Conservation (phyloP, 2,329 filamentous ascomycete genomes). For the Thyridium curvatum region DNA sequence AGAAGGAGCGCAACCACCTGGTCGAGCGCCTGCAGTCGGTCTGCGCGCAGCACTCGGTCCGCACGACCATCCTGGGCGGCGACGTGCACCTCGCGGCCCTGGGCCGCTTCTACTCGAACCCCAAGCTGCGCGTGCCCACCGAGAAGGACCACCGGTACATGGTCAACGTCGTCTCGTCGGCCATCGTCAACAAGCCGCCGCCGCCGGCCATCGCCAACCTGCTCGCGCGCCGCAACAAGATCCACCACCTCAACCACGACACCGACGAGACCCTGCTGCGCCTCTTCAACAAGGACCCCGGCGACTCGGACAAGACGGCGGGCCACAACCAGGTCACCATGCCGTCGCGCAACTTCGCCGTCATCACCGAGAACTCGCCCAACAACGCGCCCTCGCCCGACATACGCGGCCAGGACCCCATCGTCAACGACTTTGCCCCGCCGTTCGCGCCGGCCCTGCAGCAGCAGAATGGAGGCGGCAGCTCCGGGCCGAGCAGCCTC, state of each 20-base stretch:
- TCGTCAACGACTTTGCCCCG: too few relatives aligned
- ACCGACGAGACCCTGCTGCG: conserved; percentile 92
- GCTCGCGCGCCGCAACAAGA: conserved; percentile 82
- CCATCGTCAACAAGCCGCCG: conserved; percentile 92
- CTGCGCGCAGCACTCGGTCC: conserved; percentile 78
- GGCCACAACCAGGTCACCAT: conserved; percentile 80
- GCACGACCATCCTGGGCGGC: conserved; percentile 86
- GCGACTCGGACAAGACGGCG: conserved; percentile 66
- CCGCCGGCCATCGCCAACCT: conserved; percentile 84
- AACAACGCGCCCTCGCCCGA: conserved; percentile 24
- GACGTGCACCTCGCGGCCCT: conserved; percentile 91
- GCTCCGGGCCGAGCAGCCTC: too few relatives aligned
- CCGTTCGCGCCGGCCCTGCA: too few relatives aligned
- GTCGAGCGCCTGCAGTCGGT: conserved; percentile 78
- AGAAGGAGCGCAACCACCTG: conserved; percentile 74
- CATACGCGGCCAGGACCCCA: too few relatives aligned
- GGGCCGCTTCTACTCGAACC: conserved; percentile 91
- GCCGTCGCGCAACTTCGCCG: conserved; percentile 88
- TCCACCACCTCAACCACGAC: conserved; percentile 59
- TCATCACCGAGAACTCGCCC: conserved; percentile 81
- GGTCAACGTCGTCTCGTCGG: conserved; percentile 88
- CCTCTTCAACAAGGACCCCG: conserved; percentile 88
- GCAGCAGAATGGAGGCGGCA: too few relatives aligned
- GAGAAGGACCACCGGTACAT: conserved; percentile 90
- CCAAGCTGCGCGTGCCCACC: conserved; percentile 67